Conservation (phyloP, 2,329 filamentous ascomycete genomes). For the Biscogniauxia marginata region DNA sequence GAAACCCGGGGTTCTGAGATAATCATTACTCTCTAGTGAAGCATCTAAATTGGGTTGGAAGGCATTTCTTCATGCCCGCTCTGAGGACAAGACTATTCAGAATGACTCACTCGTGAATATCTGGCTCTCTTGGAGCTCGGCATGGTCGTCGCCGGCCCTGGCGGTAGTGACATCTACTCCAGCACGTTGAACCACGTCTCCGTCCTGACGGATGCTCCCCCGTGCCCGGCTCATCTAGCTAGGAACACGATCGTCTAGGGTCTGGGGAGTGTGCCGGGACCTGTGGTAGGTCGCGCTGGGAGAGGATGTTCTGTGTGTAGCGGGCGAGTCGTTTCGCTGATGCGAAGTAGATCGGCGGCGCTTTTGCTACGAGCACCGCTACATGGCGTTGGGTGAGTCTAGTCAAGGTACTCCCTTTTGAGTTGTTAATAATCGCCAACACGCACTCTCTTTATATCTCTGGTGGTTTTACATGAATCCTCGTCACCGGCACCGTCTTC, state of each 20-base stretch:
- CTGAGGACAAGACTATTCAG: no score
- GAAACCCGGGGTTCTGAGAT: no score
- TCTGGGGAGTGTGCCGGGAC: neutral
- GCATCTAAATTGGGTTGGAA: no score
- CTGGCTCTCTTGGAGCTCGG: neutral
- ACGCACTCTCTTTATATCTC: neutral
- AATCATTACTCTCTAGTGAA: no score
- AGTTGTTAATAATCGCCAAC: no score
- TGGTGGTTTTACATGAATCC: conserved; percentile 52
- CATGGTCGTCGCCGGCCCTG: neutral
- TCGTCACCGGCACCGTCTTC: conserved; percentile 42
- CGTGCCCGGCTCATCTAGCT: neutral
- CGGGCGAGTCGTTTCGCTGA: no score
- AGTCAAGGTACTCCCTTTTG: no score
- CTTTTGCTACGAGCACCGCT: conserved; percentile 21
- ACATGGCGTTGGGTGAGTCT: conserved; percentile 40
- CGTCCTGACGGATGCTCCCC: neutral
- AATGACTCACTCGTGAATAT: neutral
- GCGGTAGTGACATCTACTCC: neutral
- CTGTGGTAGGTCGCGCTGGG: neutral
- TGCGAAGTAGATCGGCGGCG: neutral
- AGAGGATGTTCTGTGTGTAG: neutral
- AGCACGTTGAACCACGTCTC: neutral
- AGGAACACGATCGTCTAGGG: neutral
- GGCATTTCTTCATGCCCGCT: no score